Conservation (phyloP, 108 stramenopile genomes). For the Conticribra weissflogii region DNA sequence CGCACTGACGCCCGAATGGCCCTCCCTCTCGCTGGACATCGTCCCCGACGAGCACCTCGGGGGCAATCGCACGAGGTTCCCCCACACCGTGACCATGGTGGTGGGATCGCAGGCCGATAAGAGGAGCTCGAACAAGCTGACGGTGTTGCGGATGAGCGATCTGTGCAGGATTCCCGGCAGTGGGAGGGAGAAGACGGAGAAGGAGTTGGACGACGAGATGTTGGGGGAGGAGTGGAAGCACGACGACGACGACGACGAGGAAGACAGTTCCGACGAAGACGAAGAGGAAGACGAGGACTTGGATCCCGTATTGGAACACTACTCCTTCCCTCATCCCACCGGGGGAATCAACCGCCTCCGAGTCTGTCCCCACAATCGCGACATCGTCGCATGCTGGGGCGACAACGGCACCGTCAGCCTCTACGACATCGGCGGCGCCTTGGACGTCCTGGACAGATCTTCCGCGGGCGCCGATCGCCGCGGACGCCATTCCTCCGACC, state of each 20-base stretch:
- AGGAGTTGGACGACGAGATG: conserved; percentile 75
- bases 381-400: conserved; percentile 94
- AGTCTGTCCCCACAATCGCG: conserved; percentile 87
- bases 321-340: conserved; percentile 63
- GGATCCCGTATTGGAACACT: conserved; percentile 91
- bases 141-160: conserved; percentile 88
- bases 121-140: conserved; percentile 78
- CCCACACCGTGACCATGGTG: conserved; percentile 86
- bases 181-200: conserved; percentile 61
- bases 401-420: conserved; percentile 89
- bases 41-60: conserved; percentile 84
- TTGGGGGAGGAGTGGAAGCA: conserved; percentile 85
- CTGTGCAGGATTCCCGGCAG: conserved; percentile 61
- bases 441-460: conserved; percentile 60
- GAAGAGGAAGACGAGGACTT: conserved; percentile 85
- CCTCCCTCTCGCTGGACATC: conserved; percentile 92
- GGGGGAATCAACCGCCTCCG: conserved; percentile 97
- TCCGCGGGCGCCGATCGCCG: conserved; percentile 13
- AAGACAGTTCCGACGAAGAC: conserved; percentile 45
- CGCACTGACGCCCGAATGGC: conserved; percentile 93
- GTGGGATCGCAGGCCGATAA: conserved; percentile 93
- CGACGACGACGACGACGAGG: conserved; percentile 64
- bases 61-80: conserved; percentile 82
- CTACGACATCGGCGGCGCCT: conserved; percentile 74
- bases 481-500: conserved; percentile 57